These are phyloP conservation scores for Thinopyrum elongatum DNA, from an alignment of 176 grass and related monocot genomes.

Conservation along the genomic window DNA sequence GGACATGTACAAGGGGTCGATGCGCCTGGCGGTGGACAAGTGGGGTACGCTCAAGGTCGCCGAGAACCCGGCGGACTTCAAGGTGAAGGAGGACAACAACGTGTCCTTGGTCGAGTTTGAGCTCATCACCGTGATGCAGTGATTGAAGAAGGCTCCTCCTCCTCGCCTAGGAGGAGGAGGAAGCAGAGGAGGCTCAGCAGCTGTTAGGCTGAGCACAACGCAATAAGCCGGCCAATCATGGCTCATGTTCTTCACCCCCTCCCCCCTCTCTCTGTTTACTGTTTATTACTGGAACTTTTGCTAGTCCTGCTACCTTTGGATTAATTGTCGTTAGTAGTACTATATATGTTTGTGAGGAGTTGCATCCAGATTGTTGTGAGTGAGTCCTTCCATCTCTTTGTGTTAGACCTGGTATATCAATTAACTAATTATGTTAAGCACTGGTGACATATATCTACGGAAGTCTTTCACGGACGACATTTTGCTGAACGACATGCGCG, in stretches of 20 bases:
- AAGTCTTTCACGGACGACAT: no score
- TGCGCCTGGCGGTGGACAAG: neutral
- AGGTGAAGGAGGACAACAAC: constrained; percentile 15
- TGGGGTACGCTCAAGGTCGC: neutral
- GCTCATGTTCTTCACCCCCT: neutral
- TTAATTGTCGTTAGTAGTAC: neutral
- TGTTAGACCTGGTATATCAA: no score
- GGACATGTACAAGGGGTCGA: constrained; percentile 15
- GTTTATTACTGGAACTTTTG: neutral
- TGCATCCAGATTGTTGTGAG: no score
- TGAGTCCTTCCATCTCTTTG: no score
- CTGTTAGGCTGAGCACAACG: neutral
- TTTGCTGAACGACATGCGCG: no score
- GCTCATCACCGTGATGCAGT: neutral
- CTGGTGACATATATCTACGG: no score
- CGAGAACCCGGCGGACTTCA: neutral
- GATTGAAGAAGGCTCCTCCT: neutral
- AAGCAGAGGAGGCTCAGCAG: neutral
- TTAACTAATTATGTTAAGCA: no score
- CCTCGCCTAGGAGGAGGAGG: neutral
- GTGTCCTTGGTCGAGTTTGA: constrained; percentile 14
- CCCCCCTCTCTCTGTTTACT: neutral
- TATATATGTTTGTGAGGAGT: no score
- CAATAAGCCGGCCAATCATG: neutral
- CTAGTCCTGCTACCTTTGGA: neutral